phyloP scores from a whole-genome alignment of 2,329 filamentous ascomycete genomes.

The Alternaria atra region DNA sequence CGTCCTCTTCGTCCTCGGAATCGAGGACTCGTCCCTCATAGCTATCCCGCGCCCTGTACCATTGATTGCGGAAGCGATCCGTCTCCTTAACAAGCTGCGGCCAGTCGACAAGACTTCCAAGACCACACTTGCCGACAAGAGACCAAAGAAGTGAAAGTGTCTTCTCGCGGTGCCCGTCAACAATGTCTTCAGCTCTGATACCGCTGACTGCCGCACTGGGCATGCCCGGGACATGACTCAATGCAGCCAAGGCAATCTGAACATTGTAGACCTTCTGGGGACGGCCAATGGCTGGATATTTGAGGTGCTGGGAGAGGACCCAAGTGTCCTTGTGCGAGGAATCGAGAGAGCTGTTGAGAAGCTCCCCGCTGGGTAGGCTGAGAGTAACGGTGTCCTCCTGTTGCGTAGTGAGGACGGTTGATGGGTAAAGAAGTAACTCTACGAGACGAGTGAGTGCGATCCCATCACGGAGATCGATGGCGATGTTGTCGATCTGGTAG shows the following conservation, averaged over 20 bases:
- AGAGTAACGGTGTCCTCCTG: slow-evolving; percentile 56
- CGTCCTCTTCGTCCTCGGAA: slow-evolving; percentile 37
- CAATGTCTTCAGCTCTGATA: slow-evolving; percentile 66
- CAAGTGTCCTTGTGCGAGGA: slow-evolving; percentile 51
- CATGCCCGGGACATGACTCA: slow-evolving; percentile 56
- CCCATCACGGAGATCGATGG: slow-evolving; percentile 69
- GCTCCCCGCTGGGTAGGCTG: slow-evolving; percentile 56
- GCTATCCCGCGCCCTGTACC: slow-evolving; percentile 42
- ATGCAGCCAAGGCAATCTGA: slow-evolving; percentile 64
- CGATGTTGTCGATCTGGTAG: slow-evolving; percentile 67
- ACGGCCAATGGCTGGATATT: slow-evolving; percentile 64
- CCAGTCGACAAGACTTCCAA: slow-evolving; percentile 65
- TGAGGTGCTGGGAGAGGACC: slow-evolving; percentile 66
- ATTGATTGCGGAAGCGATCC: slow-evolving; percentile 50
- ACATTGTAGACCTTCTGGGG: slow-evolving; percentile 68
- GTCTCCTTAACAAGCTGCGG: slow-evolving; percentile 63
- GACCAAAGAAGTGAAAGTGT: slow-evolving; percentile 69
- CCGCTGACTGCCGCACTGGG: slow-evolving; percentile 52
- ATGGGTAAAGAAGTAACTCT: slow-evolving; percentile 63
- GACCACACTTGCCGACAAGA: slow-evolving; percentile 65
- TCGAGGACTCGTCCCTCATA: slow-evolving; percentile 45
- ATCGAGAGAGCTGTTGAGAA: slow-evolving; percentile 50
- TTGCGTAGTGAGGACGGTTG: slow-evolving; percentile 39
- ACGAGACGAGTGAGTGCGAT: slow-evolving; percentile 67
- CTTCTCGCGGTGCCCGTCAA: slow-evolving; percentile 71